Conservation (phyloP, 495 filamentous ascomycete genomes). For the Penicillium canariense region DNA sequence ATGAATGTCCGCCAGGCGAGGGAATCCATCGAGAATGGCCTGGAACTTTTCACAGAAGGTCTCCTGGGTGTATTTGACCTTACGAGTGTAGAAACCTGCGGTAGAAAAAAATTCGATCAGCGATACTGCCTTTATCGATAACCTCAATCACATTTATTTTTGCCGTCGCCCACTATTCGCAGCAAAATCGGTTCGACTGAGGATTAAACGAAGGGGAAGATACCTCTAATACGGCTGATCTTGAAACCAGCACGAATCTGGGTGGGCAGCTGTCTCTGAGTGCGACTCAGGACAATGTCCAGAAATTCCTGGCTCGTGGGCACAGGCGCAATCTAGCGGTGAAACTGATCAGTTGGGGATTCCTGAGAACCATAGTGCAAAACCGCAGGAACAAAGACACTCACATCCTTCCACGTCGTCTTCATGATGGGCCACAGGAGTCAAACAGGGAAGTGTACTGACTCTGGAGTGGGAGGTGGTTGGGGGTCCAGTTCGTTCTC, state of each 20-base stretch:
- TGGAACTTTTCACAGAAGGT: slow-evolving; percentile 93
- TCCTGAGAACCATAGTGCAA: background rate
- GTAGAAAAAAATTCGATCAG: slow-evolving; percentile 28
- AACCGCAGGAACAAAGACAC: slow-evolving; percentile 9
- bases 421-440: slow-evolving; percentile 57
- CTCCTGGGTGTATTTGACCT: slow-evolving; percentile 98
- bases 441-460: slow-evolving; percentile 16
- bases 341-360: slow-evolving; percentile 26
- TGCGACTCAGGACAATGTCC: slow-evolving; percentile 92
- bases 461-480: slow-evolving; percentile 30
- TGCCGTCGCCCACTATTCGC: background rate
- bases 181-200: background rate
- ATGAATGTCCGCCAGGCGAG: slow-evolving; percentile 90
- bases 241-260: slow-evolving; percentile 96
- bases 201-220: background rate
- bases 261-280: slow-evolving; percentile 90
- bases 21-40: slow-evolving; percentile 87
- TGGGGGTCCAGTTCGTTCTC: slow-evolving; percentile 25
- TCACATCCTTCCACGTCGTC: slow-evolving; percentile 68
- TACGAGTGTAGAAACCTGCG: slow-evolving; percentile 87
- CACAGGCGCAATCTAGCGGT: slow-evolving; percentile 74
- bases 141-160: slow-evolving; percentile 25
- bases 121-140: slow-evolving; percentile 25
- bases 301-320: slow-evolving; percentile 93
- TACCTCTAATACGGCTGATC: slow-evolving; percentile 89